phyloP scores from a whole-genome alignment of 2,329 filamentous ascomycete genomes.

The Nemania sp. region DNA sequence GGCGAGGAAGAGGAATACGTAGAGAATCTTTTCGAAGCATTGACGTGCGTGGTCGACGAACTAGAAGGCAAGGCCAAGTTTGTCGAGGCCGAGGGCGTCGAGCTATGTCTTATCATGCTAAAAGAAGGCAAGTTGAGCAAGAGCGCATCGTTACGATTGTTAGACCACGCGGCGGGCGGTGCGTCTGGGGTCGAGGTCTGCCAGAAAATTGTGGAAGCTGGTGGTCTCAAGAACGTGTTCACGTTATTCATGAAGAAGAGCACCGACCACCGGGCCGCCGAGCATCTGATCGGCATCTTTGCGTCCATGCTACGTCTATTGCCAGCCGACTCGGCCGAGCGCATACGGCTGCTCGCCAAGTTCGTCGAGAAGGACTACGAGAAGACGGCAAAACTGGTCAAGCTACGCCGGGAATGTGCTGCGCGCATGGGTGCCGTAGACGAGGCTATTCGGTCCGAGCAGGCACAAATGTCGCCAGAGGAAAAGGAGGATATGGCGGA shows the following conservation, averaged over 20 bases:
- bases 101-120: constrained; percentile 91
- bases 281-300: constrained; percentile 88
- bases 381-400: constrained; percentile 80
- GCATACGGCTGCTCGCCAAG: constrained; percentile 89
- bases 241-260: constrained; percentile 87
- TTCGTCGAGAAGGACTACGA: constrained; percentile 96
- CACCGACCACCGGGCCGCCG: constrained; percentile 73
- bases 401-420: constrained; percentile 77
- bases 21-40: constrained; percentile 89
- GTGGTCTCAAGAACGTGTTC: constrained; percentile 86
- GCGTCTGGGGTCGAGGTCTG: constrained; percentile 71
- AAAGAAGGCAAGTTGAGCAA: constrained; percentile 89
- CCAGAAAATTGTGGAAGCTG: constrained; percentile 81
- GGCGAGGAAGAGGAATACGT: constrained; percentile 94
- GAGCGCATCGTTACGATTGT: constrained; percentile 78
- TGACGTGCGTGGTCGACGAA: constrained; percentile 85
- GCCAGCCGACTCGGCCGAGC: constrained; percentile 79
- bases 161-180: constrained; percentile 82
- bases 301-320: constrained; percentile 83
- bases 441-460: constrained; percentile 69
- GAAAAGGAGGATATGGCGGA: constrained; percentile 72
- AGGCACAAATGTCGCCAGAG: constrained; percentile 64
- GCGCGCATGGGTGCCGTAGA: constrained; percentile 73
- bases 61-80: constrained; percentile 81
- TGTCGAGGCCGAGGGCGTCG: constrained; percentile 89